phyloP scores from a whole-genome alignment of 257 asterid species.

The Solanum okadae region DNA sequence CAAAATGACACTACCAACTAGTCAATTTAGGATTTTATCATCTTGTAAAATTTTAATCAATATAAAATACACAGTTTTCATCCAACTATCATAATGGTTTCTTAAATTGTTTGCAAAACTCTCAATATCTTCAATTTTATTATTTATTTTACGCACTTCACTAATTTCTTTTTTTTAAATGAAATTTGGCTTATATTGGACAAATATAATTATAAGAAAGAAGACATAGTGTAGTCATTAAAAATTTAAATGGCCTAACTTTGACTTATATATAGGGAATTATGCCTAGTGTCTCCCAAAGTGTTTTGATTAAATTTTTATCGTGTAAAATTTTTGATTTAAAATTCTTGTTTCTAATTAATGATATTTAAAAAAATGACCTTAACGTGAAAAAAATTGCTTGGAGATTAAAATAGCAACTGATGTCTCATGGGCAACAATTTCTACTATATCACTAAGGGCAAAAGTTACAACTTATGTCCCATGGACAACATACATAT shows the following conservation, averaged over 20 bases:
- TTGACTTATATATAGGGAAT: not conserved
- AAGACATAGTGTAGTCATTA: not conserved
- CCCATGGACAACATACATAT: not conserved
- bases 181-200: not conserved
- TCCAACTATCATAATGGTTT: not conserved
- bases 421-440: not conserved
- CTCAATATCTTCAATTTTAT: not conserved
- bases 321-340: not conserved
- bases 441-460: not conserved
- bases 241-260: not conserved
- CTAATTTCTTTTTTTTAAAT: not conserved
- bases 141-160: not conserved
- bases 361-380: not conserved
- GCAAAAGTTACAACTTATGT: not conserved
- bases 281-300: not conserved
- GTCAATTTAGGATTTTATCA: not conserved
- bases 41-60: not conserved
- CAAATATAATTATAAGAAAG: not conserved
- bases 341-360: no score
- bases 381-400: not conserved
- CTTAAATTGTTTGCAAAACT: not conserved
- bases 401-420: not conserved
- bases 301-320: not conserved
- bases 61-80: not conserved
- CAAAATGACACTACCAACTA: not conserved